Base-by-base conservation (phyloP, 257 asterid genomes). In the Osmanthus fragrans region DNA sequence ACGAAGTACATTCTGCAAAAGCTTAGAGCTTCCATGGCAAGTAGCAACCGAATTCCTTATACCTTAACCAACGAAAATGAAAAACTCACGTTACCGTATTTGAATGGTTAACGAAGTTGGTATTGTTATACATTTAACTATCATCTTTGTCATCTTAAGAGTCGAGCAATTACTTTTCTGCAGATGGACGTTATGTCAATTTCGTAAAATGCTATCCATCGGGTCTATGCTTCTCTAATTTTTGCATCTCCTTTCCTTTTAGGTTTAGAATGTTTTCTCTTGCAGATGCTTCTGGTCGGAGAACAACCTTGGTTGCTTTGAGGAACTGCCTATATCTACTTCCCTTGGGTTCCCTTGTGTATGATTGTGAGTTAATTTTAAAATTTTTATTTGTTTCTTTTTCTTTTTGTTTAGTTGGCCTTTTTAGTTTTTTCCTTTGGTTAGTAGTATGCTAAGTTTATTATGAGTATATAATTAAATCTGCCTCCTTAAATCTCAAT, bases 261-360 rank as follows among this genome's bases (percentile, higher is more conserved):
- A 94, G 97, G 96, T 94, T 91, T 89, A 87, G 70, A 82, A 94
- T 94, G 97, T 83, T 90, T 76, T 94, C 97, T 58, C 97, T 94
- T 45, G 88, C 92, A 54, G 99, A 92, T 87, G 67, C 96, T 76
- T 87, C 91, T 71, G 98, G 97, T 74, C 86, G 65, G 79, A 89
- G 95, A 85, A 94, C 98, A 73, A 94, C 97, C 51, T 71, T 85
- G 86, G 97, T 94, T 70, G 93, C 98, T 77, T 85, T 94, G 80
- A 94, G 98, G 82, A 94, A 94, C 87, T 92, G 99, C 83, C 75
- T 92, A 63, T 94, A 94, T 91, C 86, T 94, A 74, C 96, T 94
- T 79, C 97, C 99, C 65, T 80, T 91, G 84, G 97, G 99, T 77
- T 94, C 90, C 87, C 80, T 94, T 56, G 93, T 97, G 72, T 94